Base-by-base conservation (phyloP, 2,329 filamentous ascomycete genomes). In the Drechslera avenae region DNA sequence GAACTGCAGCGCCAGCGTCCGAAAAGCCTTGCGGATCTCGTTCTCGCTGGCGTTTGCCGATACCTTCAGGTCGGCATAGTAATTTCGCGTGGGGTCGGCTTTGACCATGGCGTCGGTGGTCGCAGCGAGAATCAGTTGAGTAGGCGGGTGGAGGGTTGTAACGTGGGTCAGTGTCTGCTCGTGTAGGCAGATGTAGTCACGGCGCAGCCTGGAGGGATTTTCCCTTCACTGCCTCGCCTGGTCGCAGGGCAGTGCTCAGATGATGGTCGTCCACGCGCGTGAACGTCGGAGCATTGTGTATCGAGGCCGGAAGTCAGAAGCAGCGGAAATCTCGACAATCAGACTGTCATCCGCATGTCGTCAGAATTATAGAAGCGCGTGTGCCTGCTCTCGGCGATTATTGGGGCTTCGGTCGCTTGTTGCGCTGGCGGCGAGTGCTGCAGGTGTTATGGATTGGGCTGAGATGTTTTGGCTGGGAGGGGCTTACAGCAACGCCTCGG, bases 1-100 rank as follows among this genome's bases (percentile, higher is more conserved):
- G 66, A 89, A 95, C 72, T 89, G 89, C 39, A 95, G 79, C 39
- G 91, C 91, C 67, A 96, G 83, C 73, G 91, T 91, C 61, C 88
- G 84, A 74, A 91, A 96, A 66, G 92, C 88, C 73, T 88, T 94
- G 77, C 90, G 93, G 69, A 96, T 86, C 33, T 94, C 90, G 23
- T 86, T 83, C 35, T 85, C 76, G 59, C 88, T 85, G 45, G 89
- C 89, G 63, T 81, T 83, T 9, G 83, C 77, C 2, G 84, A 74
- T 48, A 96, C 76, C 58, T 90, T 89, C 47, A 96, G 80, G 76
- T 95, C 91, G 55, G 86, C 87, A 75, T 96, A 96, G 75, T 94
- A 94, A 75, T 95, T 89, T 64, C 85, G 83, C 62, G 80, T 82
- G 57, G 82, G 79, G 69, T 90, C 87, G 62, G 80, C 78, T 75